Conservation (phyloP, 2,329 filamentous ascomycete genomes). For the Fusarium citri region DNA sequence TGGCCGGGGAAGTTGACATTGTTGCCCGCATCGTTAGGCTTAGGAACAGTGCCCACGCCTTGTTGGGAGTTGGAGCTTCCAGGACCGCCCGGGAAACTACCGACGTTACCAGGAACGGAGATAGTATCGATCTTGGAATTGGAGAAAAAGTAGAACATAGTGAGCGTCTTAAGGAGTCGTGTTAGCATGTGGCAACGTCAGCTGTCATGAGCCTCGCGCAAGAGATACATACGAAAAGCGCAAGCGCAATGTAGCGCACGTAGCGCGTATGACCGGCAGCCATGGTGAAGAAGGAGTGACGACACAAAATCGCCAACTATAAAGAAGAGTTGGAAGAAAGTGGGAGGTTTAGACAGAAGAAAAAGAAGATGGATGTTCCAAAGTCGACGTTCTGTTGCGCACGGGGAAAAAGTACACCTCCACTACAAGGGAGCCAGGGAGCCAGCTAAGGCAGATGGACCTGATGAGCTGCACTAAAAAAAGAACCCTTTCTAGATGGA, state of each 20-base stretch:
- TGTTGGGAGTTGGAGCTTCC: conserved; percentile 34
- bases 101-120: conserved; percentile 35
- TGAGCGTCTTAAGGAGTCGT: conserved; percentile 28
- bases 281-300: conserved; percentile 55
- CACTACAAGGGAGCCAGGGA: conserved; percentile 14
- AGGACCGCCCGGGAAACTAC: conserved; percentile 43
- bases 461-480: conserved; percentile 16
- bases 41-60: conserved; percentile 38
- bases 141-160: conserved; percentile 84
- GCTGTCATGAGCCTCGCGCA: conserved; percentile 1
- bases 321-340: conserved; percentile 20
- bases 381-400: conserved; percentile 29
- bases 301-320: conserved; percentile 22
- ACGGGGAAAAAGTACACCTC: conserved; percentile 37
- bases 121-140: conserved; percentile 62
- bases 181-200: conserved; percentile 29
- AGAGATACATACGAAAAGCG: conserved; percentile 76
- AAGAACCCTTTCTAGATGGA: conserved; percentile 5
- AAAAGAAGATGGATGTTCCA: conserved; percentile 39
- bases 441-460: conserved; percentile 12
- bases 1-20: conserved; percentile 44
- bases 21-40: conserved; percentile 36
- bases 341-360: conserved; percentile 15
- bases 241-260: conserved; percentile 81
- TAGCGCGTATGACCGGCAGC: conserved; percentile 80